Percentiles rank a stretch among this genome's conserved stretches.
Conservation (phyloP, 345 rosid genomes). For the Gossypium rotundifolium region DNA sequence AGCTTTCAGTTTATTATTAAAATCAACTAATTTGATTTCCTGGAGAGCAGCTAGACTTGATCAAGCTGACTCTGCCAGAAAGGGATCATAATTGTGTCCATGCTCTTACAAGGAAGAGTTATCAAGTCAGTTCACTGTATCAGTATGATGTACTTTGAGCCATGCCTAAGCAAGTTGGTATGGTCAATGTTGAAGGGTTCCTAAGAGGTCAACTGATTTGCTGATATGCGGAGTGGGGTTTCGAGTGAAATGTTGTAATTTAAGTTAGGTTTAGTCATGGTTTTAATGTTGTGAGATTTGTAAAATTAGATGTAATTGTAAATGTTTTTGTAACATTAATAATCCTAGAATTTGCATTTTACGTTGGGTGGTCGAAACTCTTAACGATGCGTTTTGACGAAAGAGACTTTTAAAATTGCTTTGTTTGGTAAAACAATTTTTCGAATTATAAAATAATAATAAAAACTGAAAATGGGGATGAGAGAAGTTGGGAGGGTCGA, state of each 20-base stretch:
- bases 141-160: constrained; percentile 1
- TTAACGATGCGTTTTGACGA: not conserved
- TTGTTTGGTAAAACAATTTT: not conserved
- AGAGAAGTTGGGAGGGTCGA: too few species aligned
- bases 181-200: not conserved
- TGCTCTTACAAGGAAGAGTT: not conserved
- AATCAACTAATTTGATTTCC: constrained; percentile 44
- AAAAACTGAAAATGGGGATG: too few species aligned
- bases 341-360: not conserved
- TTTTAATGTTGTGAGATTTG: not conserved
- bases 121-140: not conserved
- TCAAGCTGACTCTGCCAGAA: constrained; percentile 19
- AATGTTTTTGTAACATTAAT: not conserved
- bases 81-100: constrained; percentile 2
- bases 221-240: not conserved
- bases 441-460: not conserved
- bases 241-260: not conserved
- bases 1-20: constrained; percentile 66
- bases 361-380: not conserved
- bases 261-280: not conserved
- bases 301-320: not conserved
- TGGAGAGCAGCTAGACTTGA: not conserved
- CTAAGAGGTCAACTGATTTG: not conserved
- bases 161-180: not conserved
- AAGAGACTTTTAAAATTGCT: not conserved